These are phyloP conservation scores for Mycena sanguinolenta DNA, from an alignment of 768 basidiomycete genomes.

Conservation along the genomic window DNA sequence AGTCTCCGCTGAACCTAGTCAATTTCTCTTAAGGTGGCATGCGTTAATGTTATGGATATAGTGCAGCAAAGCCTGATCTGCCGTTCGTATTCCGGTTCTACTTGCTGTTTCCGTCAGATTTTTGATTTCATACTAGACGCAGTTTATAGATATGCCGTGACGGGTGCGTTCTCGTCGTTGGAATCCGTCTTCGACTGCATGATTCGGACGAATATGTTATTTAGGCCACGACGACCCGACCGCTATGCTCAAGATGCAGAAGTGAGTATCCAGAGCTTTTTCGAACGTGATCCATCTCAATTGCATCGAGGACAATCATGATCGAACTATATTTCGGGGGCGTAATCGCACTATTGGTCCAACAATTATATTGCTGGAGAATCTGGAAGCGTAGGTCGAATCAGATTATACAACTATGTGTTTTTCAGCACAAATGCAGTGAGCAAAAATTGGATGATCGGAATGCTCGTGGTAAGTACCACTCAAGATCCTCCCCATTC, in stretches of 20 bases:
- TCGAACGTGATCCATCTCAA: neutral
- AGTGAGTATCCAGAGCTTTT: neutral
- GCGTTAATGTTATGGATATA: neutral
- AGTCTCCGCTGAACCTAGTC: neutral
- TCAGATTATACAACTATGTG: neutral
- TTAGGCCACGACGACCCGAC: neutral
- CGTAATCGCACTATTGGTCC: neutral
- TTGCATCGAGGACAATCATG: neutral
- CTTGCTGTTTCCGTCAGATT: neutral
- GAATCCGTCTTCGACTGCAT: neutral
- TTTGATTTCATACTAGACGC: neutral
- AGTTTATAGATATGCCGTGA: neutral
- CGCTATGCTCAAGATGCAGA: neutral
- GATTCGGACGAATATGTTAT: neutral
- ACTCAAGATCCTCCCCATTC: neutral
- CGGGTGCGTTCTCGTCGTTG: neutral
- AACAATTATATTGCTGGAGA: neutral
- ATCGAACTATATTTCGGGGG: neutral
- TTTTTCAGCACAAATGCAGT: neutral
- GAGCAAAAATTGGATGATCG: neutral
- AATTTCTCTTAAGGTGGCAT: neutral
- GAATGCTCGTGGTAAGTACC: neutral
- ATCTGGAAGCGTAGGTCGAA: neutral
- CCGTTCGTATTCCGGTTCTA: neutral
- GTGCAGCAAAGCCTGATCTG: neutral